A percentile compares a stretch with the other conserved stretches of the same genome.
phyloP scores from a whole-genome alignment of 352 stramenopile species.

The Lagenidium sp. region DNA sequence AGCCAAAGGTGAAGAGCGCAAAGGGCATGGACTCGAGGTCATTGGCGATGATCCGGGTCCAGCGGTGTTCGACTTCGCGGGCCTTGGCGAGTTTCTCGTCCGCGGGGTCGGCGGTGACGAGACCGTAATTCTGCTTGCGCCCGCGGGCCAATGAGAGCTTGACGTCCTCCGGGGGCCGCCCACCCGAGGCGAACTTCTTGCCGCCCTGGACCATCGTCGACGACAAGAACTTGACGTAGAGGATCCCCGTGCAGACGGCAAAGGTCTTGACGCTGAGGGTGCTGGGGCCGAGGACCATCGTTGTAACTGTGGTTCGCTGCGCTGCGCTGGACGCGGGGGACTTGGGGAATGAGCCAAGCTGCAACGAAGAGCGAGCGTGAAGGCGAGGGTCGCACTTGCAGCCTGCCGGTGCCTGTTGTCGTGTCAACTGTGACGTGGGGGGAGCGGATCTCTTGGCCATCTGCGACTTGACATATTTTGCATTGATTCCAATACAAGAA shows the following conservation, averaged over 20 bases:
- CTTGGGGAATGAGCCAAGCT: conserved; percentile 8
- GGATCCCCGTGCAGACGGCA: conserved; percentile 13
- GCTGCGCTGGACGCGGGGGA: background rate
- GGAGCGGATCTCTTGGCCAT: too few species aligned
- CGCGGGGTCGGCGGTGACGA: conserved; percentile 13
- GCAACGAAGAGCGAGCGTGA: too few species aligned
- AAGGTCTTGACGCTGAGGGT: conserved; percentile 17
- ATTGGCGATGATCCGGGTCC: conserved; percentile 26
- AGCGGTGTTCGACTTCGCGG: conserved; percentile 21
- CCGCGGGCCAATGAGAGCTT: conserved; percentile 16
- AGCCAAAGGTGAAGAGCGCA: conserved; percentile 16
- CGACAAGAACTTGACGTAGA: conserved; percentile 58
- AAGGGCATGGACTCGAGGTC: conserved; percentile 30
- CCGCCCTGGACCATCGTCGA: conserved; percentile 34
- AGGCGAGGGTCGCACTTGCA: too few species aligned
- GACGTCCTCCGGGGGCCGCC: conserved; percentile 42
- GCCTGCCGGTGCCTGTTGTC: too few species aligned
- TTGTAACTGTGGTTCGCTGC: conserved; percentile 11
- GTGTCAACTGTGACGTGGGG: too few species aligned
- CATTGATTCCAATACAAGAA: too few species aligned
- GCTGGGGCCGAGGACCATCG: conserved; percentile 10
- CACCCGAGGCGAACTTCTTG: conserved; percentile 39
- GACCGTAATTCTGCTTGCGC: conserved; percentile 31
- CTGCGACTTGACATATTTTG: too few species aligned
- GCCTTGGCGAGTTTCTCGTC: conserved; percentile 26